These are phyloP conservation scores for Cyamopsis tetragonoloba DNA, from an alignment of 306 rosid species.

Conservation along the genomic window DNA sequence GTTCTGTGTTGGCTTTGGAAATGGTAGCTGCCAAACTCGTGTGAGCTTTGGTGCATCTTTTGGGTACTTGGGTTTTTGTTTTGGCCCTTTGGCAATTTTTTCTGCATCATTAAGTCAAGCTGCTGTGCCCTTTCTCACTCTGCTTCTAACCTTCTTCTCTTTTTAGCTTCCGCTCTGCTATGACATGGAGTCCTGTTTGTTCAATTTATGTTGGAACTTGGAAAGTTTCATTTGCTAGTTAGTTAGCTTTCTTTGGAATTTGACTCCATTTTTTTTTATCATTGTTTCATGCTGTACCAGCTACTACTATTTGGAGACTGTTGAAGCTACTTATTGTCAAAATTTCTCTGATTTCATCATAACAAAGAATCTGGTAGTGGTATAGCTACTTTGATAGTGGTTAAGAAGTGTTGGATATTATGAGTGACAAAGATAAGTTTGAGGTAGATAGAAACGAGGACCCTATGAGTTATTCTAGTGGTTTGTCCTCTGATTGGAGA, in stretches of 20 bases:
- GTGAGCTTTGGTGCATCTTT: constrained; percentile 47
- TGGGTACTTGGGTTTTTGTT: constrained; percentile 40
- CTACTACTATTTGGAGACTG: constrained; percentile 28
- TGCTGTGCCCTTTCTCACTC: constrained; percentile 10
- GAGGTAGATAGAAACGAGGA: constrained; percentile 68
- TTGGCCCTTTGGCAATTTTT: constrained; percentile 28
- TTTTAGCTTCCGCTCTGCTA: constrained; percentile 10
- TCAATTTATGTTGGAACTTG: background rate
- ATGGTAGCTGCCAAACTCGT: constrained; percentile 64
- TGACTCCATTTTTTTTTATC: background rate
- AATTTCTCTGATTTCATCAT: constrained; percentile 18
- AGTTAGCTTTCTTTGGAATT: constrained; percentile 22
- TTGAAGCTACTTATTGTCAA: constrained; percentile 22
- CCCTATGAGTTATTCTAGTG: constrained; percentile 56
- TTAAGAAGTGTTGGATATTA: constrained; percentile 54
- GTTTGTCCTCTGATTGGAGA: constrained; percentile 73
- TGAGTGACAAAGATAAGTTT: constrained; percentile 69
- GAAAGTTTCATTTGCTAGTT: background rate
- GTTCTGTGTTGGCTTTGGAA: constrained; percentile 60
- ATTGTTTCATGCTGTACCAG: constrained; percentile 10
- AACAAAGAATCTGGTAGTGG: constrained; percentile 25
- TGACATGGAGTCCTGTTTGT: constrained; percentile 1
- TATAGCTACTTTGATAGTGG: constrained; percentile 32
- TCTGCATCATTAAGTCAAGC: constrained; percentile 33
- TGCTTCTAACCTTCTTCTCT: constrained; percentile 10